Percentiles rank a stretch among this genome's conserved stretches.
Conservation (phyloP, 1,139 yeast genomes). For the Geotrichum fermentans region DNA sequence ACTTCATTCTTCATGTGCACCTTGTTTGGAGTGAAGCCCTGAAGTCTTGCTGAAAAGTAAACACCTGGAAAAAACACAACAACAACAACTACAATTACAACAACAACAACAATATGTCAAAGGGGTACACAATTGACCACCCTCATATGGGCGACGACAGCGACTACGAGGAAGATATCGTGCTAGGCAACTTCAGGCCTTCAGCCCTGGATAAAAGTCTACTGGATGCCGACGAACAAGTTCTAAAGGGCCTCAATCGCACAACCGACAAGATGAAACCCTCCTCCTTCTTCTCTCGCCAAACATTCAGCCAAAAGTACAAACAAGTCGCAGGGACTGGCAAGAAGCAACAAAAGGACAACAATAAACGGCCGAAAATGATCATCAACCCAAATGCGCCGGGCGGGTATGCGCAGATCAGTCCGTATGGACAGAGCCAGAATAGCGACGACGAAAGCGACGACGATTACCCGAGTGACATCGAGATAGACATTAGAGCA, state of each 20-base stretch:
- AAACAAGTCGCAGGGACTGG: too few relatives aligned
- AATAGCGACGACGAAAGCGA: constrained; percentile 16
- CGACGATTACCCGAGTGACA: constrained; percentile 19
- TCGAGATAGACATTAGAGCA: constrained; percentile 19
- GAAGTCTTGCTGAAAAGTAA: too few relatives aligned
- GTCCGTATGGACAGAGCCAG: not conserved
- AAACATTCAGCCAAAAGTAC: too few relatives aligned
- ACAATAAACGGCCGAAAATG: not conserved
- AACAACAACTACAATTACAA: too few relatives aligned
- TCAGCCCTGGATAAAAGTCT: constrained; percentile 29
- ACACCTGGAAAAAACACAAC: too few relatives aligned
- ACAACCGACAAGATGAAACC: too few relatives aligned
- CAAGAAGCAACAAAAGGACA: not conserved
- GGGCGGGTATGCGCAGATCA: constrained; percentile 2
- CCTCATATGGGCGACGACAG: constrained; percentile 26
- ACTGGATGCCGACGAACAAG: constrained; percentile 31
- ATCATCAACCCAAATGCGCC: not conserved
- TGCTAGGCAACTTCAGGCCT: constrained; percentile 26
- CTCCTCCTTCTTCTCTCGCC: too few relatives aligned
- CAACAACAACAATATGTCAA: constrained; percentile 25
- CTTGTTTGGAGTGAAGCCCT: too few relatives aligned
- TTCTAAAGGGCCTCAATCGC: constrained; percentile 19
- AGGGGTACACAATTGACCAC: constrained; percentile 28
- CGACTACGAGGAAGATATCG: constrained; percentile 30
- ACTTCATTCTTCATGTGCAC: too few relatives aligned